Evolutionary conservation across 2,329 filamentous ascomycete species (phyloP).

Genomic region (Cordyceps militaris): DNA sequence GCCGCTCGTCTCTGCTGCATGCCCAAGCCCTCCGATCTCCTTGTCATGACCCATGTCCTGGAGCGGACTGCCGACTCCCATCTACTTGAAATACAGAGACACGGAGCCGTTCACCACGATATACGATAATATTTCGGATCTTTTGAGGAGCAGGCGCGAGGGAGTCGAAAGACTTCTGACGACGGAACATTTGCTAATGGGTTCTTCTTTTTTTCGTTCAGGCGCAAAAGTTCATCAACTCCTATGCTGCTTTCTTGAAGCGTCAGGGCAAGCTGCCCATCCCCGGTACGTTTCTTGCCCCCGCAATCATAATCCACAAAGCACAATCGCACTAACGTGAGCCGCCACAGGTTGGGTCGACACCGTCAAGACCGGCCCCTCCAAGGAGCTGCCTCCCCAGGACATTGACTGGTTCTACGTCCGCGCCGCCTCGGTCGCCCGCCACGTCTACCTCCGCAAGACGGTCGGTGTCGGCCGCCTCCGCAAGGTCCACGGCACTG

Average conservation of each 20-base stretch:
- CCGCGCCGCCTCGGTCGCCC: constrained; percentile 89
- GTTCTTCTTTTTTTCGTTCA: constrained; percentile 37
- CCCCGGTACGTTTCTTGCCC: constrained; percentile 56
- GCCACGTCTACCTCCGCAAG: constrained; percentile 99
- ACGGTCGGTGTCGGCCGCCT: constrained; percentile 97
- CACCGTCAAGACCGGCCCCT: constrained; percentile 95
- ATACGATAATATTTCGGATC: not conserved
- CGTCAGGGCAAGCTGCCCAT: constrained; percentile 88
- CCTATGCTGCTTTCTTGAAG: constrained; percentile 87
- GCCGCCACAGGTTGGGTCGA: constrained; percentile 79
- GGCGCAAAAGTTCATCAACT: constrained; percentile 83
- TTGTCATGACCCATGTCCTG: constrained; percentile 12
- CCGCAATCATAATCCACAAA: too few relatives aligned
- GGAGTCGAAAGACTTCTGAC: constrained; percentile 66
- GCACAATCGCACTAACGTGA: not conserved
- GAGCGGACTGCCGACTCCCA: constrained; percentile 3
- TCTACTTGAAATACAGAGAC: constrained; percentile 2
- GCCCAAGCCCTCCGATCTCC: constrained; percentile 7
- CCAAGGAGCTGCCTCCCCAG: constrained; percentile 97
- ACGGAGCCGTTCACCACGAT: constrained; percentile 1
- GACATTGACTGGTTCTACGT: constrained; percentile 94
- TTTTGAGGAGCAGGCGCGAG: constrained; percentile 58
- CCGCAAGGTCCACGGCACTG: constrained; percentile 89
- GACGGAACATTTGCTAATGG: constrained; percentile 69
- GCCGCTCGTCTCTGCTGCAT: not conserved